These are phyloP conservation scores for Torrubiella hemipterigena DNA, from an alignment of 2,329 filamentous ascomycete genomes.

Conservation along the genomic window DNA sequence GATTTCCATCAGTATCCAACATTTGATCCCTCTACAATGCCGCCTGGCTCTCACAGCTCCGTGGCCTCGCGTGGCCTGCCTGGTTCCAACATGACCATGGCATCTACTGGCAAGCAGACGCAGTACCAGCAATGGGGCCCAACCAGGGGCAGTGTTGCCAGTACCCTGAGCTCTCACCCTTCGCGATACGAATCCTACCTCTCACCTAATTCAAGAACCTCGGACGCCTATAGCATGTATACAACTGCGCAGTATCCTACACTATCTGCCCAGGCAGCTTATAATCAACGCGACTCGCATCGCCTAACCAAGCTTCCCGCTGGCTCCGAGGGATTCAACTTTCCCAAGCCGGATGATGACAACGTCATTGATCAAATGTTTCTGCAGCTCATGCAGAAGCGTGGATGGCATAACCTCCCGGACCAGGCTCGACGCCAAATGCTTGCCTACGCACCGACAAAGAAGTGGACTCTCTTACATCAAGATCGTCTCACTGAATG, in stretches of 20 bases:
- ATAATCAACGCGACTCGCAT: constrained; percentile 43
- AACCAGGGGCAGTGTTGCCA: constrained; percentile 40
- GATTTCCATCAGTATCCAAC: constrained; percentile 88
- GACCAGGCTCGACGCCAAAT: constrained; percentile 92
- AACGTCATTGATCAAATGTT: constrained; percentile 84
- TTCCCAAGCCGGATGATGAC: constrained; percentile 68
- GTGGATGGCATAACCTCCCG: constrained; percentile 93
- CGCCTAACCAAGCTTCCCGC: constrained; percentile 41
- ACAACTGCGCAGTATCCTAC: constrained; percentile 35
- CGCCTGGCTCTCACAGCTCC: constrained; percentile 42
- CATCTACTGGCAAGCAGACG: constrained; percentile 56
- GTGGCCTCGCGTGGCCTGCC: constrained; percentile 46
- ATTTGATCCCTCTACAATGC: constrained; percentile 43
- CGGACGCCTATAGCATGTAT: constrained; percentile 43
- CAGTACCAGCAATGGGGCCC: constrained; percentile 68
- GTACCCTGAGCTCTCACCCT: constrained; percentile 36
- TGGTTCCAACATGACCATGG: constrained; percentile 56
- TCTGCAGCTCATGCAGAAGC: constrained; percentile 86
- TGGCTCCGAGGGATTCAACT: constrained; percentile 40
- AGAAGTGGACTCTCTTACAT: constrained; percentile 96
- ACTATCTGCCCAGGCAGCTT: too few relatives aligned
- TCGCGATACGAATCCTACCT: constrained; percentile 54
- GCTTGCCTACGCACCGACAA: constrained; percentile 84
- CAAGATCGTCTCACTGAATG: constrained; percentile 89
- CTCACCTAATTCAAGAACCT: constrained; percentile 45